Evolutionary conservation across 2,329 filamentous ascomycete genomes (phyloP), one percentile per base, ranked within the genome.

Genomic region (Akanthomyces lecanii): DNA sequence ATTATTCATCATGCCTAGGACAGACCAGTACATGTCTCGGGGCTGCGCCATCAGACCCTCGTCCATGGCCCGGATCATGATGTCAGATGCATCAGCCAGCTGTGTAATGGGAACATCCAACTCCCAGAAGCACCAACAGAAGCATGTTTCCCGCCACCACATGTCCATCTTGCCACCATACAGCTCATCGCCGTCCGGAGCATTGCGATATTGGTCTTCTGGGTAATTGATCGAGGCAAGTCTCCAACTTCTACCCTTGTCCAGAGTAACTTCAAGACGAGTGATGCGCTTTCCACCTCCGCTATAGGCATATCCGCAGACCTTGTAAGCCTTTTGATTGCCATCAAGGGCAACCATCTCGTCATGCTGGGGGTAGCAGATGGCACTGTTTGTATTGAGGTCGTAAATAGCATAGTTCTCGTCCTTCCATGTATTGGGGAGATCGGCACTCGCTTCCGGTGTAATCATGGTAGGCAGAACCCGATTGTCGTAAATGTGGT

Each of bases 1-100:
- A 69, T 97, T 97, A 76, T 97, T 97, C 93, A 97, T 97, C 93
- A 97, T 97, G 0, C 93, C 92, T 42, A 97, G 78, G 2, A 96
- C 92, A 64, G 87, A 92, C 93, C 93, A 97, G 77, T 97, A 97
- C 91, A 97, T 95, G 70, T 97, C 92, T 65, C 91, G 83, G 4
- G 93, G 93, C 72, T 96, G 92, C 0, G 91, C 79, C 74, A 90
- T 91, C 85, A 97, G 89, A 61, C 88, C 85, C 67, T 97, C 93
- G 68, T 97, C 93, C 91, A 97, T 96, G 4, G 89, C 89, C 47
- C 93, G 83, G 6, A 96, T 87, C 70, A 96, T 82, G 40, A 97
- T 86, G 69, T 92, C 91, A 47, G 86, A 83, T 1, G 90, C 84
- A 3, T 76, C 76, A 45, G 79, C 78, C 18, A 97, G 78, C 28